phyloP scores from a whole-genome alignment of 176 grass and related monocot genomes.

The Coix lacrymajobi region DNA sequence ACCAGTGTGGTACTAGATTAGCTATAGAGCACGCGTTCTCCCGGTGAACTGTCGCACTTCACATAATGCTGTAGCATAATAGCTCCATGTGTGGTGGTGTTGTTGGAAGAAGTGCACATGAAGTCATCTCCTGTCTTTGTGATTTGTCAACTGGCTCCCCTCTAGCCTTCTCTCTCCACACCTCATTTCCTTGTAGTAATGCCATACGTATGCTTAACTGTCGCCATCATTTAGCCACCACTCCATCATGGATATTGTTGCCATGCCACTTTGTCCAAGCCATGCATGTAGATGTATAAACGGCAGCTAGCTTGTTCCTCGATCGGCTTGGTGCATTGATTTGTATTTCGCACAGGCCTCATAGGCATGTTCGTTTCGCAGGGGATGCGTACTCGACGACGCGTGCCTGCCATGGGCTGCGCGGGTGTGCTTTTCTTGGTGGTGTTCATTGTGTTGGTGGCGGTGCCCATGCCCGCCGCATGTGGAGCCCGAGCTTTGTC shows the following conservation, averaged over 20 bases:
- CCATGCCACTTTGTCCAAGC: not conserved
- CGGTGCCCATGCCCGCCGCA: not conserved
- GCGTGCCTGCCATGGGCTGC: not conserved
- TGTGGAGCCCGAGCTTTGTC: not conserved
- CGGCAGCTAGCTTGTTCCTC: not conserved
- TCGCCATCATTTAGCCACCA: slow-evolving; percentile 8
- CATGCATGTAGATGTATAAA: not conserved
- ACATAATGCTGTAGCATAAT: slow-evolving; percentile 5
- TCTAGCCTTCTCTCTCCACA: not conserved
- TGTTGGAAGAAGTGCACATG: slow-evolving; percentile 50
- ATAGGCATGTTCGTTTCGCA: not conserved
- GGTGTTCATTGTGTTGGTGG: not conserved
- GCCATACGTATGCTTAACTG: slow-evolving; percentile 37
- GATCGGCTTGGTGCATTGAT: not conserved
- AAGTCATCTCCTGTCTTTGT: slow-evolving; percentile 49
- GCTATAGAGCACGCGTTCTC: not conserved
- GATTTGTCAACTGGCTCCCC: slow-evolving; percentile 31
- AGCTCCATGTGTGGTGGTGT: slow-evolving; percentile 31
- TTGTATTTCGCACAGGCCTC: not conserved
- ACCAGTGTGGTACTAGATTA: not conserved
- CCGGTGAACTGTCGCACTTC: not conserved
- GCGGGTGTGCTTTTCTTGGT: not conserved
- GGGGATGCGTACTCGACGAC: not conserved
- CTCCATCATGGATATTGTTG: not conserved
- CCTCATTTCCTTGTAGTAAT: not conserved